These are phyloP conservation scores for Acer negundo DNA, from an alignment of 345 rosid species.

Conservation along the genomic window DNA sequence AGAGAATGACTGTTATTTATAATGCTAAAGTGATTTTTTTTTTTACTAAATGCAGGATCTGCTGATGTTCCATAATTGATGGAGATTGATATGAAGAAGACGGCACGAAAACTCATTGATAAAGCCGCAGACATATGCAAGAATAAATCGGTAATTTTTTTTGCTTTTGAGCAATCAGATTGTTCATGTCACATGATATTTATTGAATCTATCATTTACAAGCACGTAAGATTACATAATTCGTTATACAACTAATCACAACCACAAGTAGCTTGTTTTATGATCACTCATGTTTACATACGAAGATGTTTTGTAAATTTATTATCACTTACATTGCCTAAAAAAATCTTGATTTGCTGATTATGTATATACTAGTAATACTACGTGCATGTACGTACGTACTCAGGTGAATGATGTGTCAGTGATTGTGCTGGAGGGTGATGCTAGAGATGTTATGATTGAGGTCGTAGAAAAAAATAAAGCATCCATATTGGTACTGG, in stretches of 20 bases:
- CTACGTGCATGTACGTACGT: too few species aligned
- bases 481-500: slow-evolving; percentile 41
- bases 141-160: slow-evolving; percentile 26
- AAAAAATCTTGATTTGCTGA: not conserved
- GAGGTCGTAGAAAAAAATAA: slow-evolving; percentile 42
- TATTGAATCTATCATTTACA: not conserved
- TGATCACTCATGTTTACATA: too few species aligned
- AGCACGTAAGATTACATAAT: too few species aligned
- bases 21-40: not conserved
- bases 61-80: slow-evolving; percentile 30
- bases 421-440: slow-evolving; percentile 35
- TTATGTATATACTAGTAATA: not conserved
- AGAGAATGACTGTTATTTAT: too few species aligned
- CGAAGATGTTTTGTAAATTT: too few species aligned
- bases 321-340: too few species aligned
- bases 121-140: slow-evolving; percentile 35
- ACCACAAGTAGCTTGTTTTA: too few species aligned
- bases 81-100: slow-evolving; percentile 39
- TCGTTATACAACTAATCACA: too few species aligned
- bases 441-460: slow-evolving; percentile 42
- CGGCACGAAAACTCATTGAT: slow-evolving; percentile 21
- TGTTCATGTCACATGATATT: too few species aligned
- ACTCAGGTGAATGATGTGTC: slow-evolving; percentile 14
- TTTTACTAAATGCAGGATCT: slow-evolving; percentile 13
- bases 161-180: not conserved